Evolutionary conservation across 1,284 basidiomycete species (phyloP).

Genomic region (Microbotryum intermedium): DNA sequence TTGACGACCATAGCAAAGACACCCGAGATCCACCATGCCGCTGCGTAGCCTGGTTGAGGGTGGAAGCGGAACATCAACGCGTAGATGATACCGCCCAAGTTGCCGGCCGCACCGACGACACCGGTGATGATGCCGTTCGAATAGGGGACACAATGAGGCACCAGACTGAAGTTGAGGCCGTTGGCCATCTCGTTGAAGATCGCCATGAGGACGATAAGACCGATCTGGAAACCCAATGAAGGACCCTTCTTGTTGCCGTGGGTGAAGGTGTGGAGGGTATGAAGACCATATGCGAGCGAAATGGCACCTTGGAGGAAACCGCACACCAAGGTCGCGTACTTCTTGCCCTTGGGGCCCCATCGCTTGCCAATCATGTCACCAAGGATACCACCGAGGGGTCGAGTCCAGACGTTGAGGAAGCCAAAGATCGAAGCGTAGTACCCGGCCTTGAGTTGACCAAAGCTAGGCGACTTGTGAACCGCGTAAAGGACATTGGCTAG

Average conservation of each 20-base stretch:
- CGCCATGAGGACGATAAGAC: slow-evolving; percentile 38
- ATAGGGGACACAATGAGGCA: slow-evolving; percentile 46
- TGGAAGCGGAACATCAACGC: slow-evolving; percentile 50
- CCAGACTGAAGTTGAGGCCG: slow-evolving; percentile 49
- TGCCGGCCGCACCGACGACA: slow-evolving; percentile 50
- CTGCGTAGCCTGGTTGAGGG: slow-evolving; percentile 26
- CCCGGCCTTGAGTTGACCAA: slow-evolving; percentile 49
- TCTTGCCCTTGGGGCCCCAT: slow-evolving; percentile 51
- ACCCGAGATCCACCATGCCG: slow-evolving; percentile 9
- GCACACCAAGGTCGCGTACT: slow-evolving; percentile 45
- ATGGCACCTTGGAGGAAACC: slow-evolving; percentile 18
- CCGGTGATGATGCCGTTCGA: slow-evolving; percentile 40
- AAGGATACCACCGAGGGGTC: slow-evolving; percentile 18
- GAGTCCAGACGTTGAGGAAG: slow-evolving; percentile 19
- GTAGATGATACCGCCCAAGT: slow-evolving; percentile 50
- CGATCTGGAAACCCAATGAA: slow-evolving; percentile 32
- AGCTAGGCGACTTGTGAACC: slow-evolving; percentile 39
- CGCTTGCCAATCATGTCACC: slow-evolving; percentile 10
- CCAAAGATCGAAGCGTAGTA: slow-evolving; percentile 46
- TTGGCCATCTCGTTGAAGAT: slow-evolving; percentile 48
- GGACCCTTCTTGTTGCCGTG: slow-evolving; percentile 11
- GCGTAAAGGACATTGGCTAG: slow-evolving; percentile 48
- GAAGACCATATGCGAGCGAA: slow-evolving; percentile 10
- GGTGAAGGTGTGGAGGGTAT: slow-evolving; percentile 42
- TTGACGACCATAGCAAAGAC: slow-evolving; percentile 13